Evolutionary conservation across 148 eudicot species (phyloP), one percentile per base, ranked within the genome.

Genomic region (Diospyros lotus): DNA sequence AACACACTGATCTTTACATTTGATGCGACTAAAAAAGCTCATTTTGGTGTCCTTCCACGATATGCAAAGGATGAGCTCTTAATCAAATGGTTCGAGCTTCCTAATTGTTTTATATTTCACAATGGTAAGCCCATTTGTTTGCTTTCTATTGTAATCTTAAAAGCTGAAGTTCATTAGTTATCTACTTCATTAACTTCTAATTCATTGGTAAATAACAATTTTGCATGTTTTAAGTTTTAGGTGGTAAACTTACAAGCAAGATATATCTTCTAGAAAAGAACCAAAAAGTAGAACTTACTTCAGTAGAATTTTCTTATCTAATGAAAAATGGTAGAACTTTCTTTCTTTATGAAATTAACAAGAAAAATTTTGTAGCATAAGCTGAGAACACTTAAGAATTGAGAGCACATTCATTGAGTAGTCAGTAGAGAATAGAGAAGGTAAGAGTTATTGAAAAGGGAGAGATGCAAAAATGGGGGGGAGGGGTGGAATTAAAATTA

Each of bases 51-150:
- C 61, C 90, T 95, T 78, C 98, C 98, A 18, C 89, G 98, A 43
- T 90, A 95, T 85, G 92, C 94, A 6, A 87, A 89, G 86, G 89
- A 89, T 81, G 98, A 95, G 82, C 86, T 87, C 79, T 74, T 87
- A 70, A 88, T 95, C 82, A 92, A 80, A 86, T 95, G 98, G 98
- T 92, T 95, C 77, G 97, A 95, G 82, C 96, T 95, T 80, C 97
- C 98, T 64, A 92, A 88, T 78, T 92, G 98, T 84, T 95, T 92
- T 87, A 92, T 95, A 85, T 95, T 95, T 77, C 98, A 95, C 71
- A 92, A 95, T 74, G 96, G 98, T 95, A 73, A 61, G 96, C 81
- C 69, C 15, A 51, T 72, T 72, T 28, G 64, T 77, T 41, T 58
- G 43, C 68, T 9, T 60, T 73, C 9, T 65, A n/a, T 7, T n/a